phyloP scores from a whole-genome alignment of 768 basidiomycete genomes.

The Tricholoma matsutake region DNA sequence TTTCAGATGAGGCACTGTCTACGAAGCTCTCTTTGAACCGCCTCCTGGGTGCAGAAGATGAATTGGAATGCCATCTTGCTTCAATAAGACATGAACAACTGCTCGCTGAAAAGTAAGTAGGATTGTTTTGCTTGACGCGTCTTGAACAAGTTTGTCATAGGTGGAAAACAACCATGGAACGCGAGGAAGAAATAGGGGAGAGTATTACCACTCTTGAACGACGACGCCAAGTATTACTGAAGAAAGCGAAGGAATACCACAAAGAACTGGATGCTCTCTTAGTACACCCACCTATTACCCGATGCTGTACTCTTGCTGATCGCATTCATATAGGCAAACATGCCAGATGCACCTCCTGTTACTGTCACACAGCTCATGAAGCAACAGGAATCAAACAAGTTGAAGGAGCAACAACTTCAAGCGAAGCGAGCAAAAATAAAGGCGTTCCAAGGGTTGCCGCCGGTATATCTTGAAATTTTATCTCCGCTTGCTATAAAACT shows the following conservation, averaged over 20 bases:
- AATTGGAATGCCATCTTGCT: constrained; percentile 34
- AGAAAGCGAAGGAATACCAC: constrained; percentile 48
- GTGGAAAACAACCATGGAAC: constrained; percentile 31
- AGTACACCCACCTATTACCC: constrained; percentile 16
- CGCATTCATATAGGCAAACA: constrained; percentile 21
- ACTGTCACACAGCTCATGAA: constrained; percentile 37
- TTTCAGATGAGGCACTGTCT: constrained; percentile 30
- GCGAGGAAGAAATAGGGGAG: constrained; percentile 23
- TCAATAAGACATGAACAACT: constrained; percentile 32
- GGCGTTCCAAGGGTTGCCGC: constrained; percentile 49
- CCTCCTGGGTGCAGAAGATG: constrained; percentile 33
- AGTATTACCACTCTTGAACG: constrained; percentile 32
- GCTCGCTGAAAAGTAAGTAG: constrained; percentile 36
- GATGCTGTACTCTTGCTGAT: background rate
- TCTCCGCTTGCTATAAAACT: background rate
- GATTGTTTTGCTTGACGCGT: background rate
- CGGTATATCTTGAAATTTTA: constrained; percentile 28
- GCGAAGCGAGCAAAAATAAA: constrained; percentile 42
- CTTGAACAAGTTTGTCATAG: constrained; percentile 18
- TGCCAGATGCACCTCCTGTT: constrained; percentile 28
- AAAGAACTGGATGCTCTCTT: constrained; percentile 33
- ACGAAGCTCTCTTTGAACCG: constrained; percentile 31
- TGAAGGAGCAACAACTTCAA: constrained; percentile 36
- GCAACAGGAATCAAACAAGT: constrained; percentile 36
- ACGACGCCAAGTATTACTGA: constrained; percentile 36